phyloP scores from a whole-genome alignment of 1,139 yeast genomes.

The Geotrichum histeridarum region DNA sequence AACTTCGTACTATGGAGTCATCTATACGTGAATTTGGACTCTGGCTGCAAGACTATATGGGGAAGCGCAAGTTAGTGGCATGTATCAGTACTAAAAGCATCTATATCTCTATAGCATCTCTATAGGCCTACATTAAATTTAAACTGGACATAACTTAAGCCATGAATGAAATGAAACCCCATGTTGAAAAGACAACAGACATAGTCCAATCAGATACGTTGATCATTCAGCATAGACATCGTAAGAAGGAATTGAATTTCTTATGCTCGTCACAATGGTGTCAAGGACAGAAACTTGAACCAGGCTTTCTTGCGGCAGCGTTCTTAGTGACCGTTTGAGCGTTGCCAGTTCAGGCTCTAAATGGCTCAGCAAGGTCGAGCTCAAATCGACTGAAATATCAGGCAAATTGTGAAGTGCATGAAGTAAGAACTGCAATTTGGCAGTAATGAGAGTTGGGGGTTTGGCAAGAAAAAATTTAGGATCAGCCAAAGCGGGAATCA shows the following conservation, averaged over 20 bases:
- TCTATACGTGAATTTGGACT: no score
- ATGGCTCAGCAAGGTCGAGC: neutral
- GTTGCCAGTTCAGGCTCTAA: neutral
- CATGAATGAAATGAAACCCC: no score
- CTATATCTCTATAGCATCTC: no score
- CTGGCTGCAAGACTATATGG: no score
- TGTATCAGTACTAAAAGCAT: no score
- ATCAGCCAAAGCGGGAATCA: neutral
- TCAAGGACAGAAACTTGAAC: neutral
- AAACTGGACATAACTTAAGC: no score
- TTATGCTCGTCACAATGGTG: neutral
- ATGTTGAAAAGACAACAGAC: no score
- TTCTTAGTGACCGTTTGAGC: constrained; percentile 1
- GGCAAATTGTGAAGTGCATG: constrained; percentile 1
- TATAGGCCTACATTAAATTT: no score
- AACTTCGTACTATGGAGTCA: no score
- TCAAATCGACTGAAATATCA: neutral
- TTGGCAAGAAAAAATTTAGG: neutral
- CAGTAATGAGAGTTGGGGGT: neutral
- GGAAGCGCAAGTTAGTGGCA: no score
- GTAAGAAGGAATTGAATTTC: neutral
- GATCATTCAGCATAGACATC: neutral
- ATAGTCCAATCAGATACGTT: neutral
- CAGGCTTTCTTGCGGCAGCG: neutral
- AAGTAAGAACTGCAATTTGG: neutral